These are phyloP conservation scores for Pestalotiopsis sp. DNA, from an alignment of 2,329 filamentous ascomycete genomes.

Conservation along the genomic window DNA sequence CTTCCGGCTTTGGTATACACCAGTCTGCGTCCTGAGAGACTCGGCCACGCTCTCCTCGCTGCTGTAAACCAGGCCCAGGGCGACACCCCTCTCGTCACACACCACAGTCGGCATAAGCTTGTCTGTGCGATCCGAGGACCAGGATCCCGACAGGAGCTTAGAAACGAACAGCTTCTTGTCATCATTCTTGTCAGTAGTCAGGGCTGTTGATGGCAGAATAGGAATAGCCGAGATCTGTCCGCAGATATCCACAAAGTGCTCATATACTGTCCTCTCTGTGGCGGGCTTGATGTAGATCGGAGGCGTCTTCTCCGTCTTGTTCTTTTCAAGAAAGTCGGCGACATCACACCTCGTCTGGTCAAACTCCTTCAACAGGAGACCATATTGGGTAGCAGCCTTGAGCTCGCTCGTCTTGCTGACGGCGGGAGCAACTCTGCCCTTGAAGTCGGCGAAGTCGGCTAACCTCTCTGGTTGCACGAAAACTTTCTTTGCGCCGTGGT, in stretches of 20 bases:
- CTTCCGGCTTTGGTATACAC: slow-evolving; percentile 96
- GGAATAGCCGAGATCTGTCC: slow-evolving; percentile 64
- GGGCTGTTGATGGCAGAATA: slow-evolving; percentile 69
- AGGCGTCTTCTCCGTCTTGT: slow-evolving; percentile 45
- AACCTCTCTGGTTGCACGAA: slow-evolving; percentile 78
- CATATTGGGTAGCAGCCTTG: slow-evolving; percentile 48
- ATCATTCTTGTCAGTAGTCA: slow-evolving; percentile 71
- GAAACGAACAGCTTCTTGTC: slow-evolving; percentile 65
- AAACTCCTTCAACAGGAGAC: slow-evolving; percentile 57
- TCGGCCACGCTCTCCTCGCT: slow-evolving; percentile 88
- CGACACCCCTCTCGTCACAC: slow-evolving; percentile 81
- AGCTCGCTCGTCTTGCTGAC: slow-evolving; percentile 47
- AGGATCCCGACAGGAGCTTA: slow-evolving; percentile 72
- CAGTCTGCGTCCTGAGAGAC: slow-evolving; percentile 74
- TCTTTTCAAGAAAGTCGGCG: slow-evolving; percentile 46
- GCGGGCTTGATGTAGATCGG: slow-evolving; percentile 54
- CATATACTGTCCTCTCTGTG: slow-evolving; percentile 44
- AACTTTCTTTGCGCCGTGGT: slow-evolving; percentile 82
- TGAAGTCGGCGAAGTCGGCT: slow-evolving; percentile 57
- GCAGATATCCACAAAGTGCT: slow-evolving; percentile 49
- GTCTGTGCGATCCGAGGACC: slow-evolving; percentile 81
- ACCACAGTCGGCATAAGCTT: slow-evolving; percentile 88
- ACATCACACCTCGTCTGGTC: slow-evolving; percentile 46
- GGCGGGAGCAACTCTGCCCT: slow-evolving; percentile 56
- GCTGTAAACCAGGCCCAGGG: slow-evolving; percentile 91